Evolutionary conservation across 1,284 basidiomycete genomes (phyloP).

Genomic region (Abortiporus biennis): DNA sequence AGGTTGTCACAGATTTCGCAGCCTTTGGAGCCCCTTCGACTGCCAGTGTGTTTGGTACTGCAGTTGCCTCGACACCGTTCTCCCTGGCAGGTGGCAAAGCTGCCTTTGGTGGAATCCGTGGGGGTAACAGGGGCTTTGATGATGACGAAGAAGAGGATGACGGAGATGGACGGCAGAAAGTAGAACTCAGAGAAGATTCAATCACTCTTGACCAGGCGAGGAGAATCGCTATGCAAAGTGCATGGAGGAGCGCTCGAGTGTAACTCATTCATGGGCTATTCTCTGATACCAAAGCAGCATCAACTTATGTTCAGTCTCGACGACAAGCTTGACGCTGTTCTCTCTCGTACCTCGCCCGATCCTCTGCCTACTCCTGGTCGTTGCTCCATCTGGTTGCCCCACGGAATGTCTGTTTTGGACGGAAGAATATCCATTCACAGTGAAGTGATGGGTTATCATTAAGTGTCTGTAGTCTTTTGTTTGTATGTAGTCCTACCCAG

Average conservation of each 20-base stretch:
- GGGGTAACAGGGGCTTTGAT: constrained; percentile 54
- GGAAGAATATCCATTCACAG: too few species aligned
- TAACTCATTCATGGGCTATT: too few species aligned
- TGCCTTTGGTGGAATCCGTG: constrained; percentile 64
- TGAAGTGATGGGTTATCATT: too few species aligned
- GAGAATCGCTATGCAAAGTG: constrained; percentile 70
- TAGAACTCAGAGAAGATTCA: constrained; percentile 72
- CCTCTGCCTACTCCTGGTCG: constrained; percentile 5
- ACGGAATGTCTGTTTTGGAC: too few species aligned
- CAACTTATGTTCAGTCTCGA: too few species aligned
- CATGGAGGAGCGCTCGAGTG: constrained; percentile 56
- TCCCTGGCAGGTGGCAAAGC: constrained; percentile 76
- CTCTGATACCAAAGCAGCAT: too few species aligned
- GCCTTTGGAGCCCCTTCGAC: constrained; percentile 78
- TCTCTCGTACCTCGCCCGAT: too few species aligned
- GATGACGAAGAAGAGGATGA: constrained; percentile 48
- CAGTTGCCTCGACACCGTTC: constrained; percentile 72
- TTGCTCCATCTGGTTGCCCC: too few species aligned
- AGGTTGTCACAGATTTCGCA: constrained; percentile 85
- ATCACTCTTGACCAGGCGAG: constrained; percentile 85
- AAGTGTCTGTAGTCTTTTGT: too few species aligned
- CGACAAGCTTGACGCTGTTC: too few species aligned
- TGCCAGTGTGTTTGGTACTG: constrained; percentile 74
- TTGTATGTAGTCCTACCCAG: too few species aligned
- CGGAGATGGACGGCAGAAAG: constrained; percentile 61